Base-by-base conservation (phyloP, 2,329 filamentous ascomycete species). In the Pestalotiopsis sp. region DNA sequence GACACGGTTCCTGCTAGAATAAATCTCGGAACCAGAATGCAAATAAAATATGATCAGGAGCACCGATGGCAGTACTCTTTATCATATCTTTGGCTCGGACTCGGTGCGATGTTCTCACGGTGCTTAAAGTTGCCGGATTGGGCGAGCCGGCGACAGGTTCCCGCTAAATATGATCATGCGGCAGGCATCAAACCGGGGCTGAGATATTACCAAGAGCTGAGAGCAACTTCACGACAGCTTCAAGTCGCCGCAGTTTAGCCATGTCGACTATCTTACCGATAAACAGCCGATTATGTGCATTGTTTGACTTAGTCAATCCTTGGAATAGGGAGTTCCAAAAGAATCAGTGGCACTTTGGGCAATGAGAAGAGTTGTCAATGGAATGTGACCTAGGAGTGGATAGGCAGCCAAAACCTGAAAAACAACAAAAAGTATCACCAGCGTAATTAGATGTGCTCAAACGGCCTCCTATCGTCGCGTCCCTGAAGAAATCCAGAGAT, bases 61-160 rank as follows among this genome's bases (percentile, higher is more conserved):
- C 23, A 59, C 20, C 23, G 13, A 9, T n/a, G 20, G 13, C 23
- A 23, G 23, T 23, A 25, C 20, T 27, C 57, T 59, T 52, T 59
- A 59, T 59, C 57, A 20, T 59, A 36, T 36, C 57, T 11, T 9
- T 36, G 20, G 20, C 20, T 27, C 20, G 57, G 45, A 52, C 20
- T n/a, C 45, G 45, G 45, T 52, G 45, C 17, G 9, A 52, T 52
- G 17, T 52, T 59, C 12, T 23, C 11, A 59, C 23, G 57, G 57
- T 59, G 57, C 57, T 59, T 59, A 59, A 59, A 59, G 57, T 59
- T 59, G 27, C 57, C 57, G 20, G 2, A 59, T 59, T 59, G 57
- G 27, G 57, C 23, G 12, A 23, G 23, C 23, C 23, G 23, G 23
- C 23, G 23, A 23, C 23, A 58, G 12, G 20, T 9, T 20, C 9